Evolutionary conservation across 495 filamentous ascomycete species (phyloP).

Genomic region (Viridothelium virens): DNA sequence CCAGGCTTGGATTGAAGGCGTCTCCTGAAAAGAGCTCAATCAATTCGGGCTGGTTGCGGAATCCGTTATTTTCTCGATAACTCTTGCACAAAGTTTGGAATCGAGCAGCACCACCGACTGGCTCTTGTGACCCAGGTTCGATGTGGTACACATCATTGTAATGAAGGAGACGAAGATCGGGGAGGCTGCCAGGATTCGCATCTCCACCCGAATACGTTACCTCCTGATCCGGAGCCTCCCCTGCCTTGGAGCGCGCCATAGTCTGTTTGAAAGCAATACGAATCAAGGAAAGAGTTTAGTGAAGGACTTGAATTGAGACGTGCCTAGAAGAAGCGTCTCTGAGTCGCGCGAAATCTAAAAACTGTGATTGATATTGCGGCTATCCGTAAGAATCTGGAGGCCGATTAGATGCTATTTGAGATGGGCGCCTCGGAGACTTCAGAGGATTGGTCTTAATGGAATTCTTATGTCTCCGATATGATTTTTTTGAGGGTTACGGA

Average conservation of each 20-base stretch:
- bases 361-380: neutral
- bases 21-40: slow-evolving; percentile 86
- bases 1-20: slow-evolving; percentile 82
- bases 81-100: slow-evolving; percentile 71
- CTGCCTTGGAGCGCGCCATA: neutral
- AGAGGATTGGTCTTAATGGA: too few relatives aligned
- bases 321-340: neutral
- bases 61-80: slow-evolving; percentile 56
- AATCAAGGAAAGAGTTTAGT: too few relatives aligned
- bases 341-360: neutral
- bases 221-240: neutral
- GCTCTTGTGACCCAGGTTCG: slow-evolving; percentile 66
- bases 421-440: too few relatives aligned
- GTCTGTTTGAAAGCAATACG: neutral
- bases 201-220: neutral
- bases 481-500: neutral
- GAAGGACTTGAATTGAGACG: too few relatives aligned
- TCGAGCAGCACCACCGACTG: slow-evolving; percentile 67
- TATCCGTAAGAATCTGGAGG: too few relatives aligned
- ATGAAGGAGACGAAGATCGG: slow-evolving; percentile 73
- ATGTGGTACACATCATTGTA: slow-evolving; percentile 93
- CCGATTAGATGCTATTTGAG: too few relatives aligned
- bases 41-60: slow-evolving; percentile 52
- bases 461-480: neutral
- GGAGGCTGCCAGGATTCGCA: slow-evolving; percentile 30